These are phyloP conservation scores for Pilatotrama ljubarskyi DNA, from an alignment of 768 basidiomycete genomes.

Conservation along the genomic window DNA sequence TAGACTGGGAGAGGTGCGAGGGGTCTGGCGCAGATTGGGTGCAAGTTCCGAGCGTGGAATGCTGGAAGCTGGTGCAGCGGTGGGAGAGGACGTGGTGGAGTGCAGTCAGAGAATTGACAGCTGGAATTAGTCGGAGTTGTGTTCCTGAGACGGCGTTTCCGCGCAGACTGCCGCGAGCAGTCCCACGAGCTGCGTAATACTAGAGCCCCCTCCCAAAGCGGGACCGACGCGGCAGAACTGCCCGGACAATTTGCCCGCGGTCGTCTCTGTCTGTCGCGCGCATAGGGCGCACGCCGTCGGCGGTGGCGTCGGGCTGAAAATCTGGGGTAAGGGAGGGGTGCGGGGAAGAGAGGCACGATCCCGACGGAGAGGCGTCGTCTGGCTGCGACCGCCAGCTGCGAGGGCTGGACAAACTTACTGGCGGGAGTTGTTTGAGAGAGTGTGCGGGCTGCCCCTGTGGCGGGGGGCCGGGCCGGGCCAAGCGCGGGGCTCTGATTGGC, in stretches of 20 bases:
- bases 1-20: not conserved
- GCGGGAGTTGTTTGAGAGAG: constrained; percentile 5
- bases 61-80: constrained; percentile 1
- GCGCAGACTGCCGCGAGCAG: not conserved
- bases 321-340: not conserved
- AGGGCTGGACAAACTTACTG: not conserved
- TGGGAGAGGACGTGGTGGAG: constrained; percentile 5
- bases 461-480: not conserved
- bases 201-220: constrained; percentile 3
- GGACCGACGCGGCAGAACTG: constrained; percentile 8
- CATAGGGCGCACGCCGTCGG: not conserved
- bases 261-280: not conserved
- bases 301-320: not conserved
- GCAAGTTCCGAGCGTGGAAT: not conserved
- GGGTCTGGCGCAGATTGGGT: not conserved
- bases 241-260: not conserved
- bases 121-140: not conserved
- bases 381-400: not conserved
- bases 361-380: not conserved
- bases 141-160: constrained; percentile 5
- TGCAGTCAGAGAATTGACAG: not conserved
- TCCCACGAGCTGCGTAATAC: not conserved
- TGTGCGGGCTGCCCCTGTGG: not conserved
- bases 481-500: constrained; percentile 3
- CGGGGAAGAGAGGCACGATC: not conserved